Evolutionary conservation across 225 moss, liverwort and hornwort species (phyloP), one percentile per base, ranked within the genome.

Genomic region (Takakia lepidozioides): DNA sequence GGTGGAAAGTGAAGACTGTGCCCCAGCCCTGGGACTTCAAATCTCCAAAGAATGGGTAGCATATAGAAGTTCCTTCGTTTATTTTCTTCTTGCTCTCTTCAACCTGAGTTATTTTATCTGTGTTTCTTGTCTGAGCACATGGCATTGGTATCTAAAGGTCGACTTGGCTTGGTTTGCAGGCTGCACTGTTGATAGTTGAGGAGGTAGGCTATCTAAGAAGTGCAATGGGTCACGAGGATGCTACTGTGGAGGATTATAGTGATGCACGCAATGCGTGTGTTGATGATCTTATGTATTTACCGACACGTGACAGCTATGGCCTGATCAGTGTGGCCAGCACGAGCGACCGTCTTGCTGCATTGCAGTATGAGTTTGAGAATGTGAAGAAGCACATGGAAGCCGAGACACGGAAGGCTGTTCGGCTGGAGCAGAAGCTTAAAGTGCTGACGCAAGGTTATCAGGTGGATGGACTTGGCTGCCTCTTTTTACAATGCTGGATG

Each of bases 361-460:
- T 84, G 25, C 76, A 84, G 26, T 72, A 89, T 35, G 86, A 88
- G 67, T 79, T 88, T 25, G 88, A 93, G 66, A 64, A 63, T 17
- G 71, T 86, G 45, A 83, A 88, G 69, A 93, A 74, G 73, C 74
- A 85, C 40, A 93, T 93, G 93, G 93, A 93, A 63, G 76, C 63
- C 35, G 93, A 93, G 66, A 86, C 93, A 26, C 72, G 72, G 23
- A 88, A 84, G 65, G 88, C 84, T 38, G 88, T 84, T 27, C 76
- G 81, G 50, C 69, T 76, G 64, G 93, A 89, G 59, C 86, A 89
- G 57, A 93, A 80, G 70, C 73, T 93, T 5, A 88, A 82, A 74
- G 81, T 88, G 46, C 57, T 88, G 34, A 86, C 86, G 3, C 84
- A 93, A 56, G 93, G 93, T 46, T 86, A 86, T 54, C 81, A 95